Evolutionary conservation across 768 basidiomycete species (phyloP).

Genomic region (Mrakia blollopis): DNA sequence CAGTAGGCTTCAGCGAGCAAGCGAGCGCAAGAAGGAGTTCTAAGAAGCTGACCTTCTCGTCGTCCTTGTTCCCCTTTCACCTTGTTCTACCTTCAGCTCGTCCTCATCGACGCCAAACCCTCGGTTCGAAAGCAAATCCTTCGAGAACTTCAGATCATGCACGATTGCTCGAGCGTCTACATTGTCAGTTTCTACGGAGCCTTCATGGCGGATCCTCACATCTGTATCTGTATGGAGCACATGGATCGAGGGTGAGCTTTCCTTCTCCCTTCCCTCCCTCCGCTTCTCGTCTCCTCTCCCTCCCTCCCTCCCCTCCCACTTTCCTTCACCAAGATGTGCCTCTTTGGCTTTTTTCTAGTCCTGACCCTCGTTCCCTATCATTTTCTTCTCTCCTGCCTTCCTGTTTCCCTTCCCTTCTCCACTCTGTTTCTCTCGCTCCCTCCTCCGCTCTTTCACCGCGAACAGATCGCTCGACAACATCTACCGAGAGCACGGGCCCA

Average conservation of each 20-base stretch:
- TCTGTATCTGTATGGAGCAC: slow-evolving; percentile 97
- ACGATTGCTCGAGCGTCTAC: slow-evolving; percentile 85
- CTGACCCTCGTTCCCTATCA: neutral
- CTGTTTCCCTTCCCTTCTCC: slow-evolving; percentile 6
- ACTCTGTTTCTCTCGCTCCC: too few species aligned
- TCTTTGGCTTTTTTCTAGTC: neutral
- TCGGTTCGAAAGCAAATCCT: slow-evolving; percentile 95
- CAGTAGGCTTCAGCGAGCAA: neutral
- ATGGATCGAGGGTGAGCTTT: slow-evolving; percentile 44
- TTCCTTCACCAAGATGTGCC: neutral
- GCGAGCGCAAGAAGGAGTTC: too few species aligned
- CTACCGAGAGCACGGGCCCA: slow-evolving; percentile 90
- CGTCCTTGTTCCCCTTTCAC: neutral
- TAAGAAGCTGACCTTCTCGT: slow-evolving; percentile 1
- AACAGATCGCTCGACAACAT: slow-evolving; percentile 77
- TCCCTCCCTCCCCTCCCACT: neutral
- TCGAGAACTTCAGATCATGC: slow-evolving; percentile 97
- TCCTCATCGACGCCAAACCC: slow-evolving; percentile 93
- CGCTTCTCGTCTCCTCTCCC: neutral
- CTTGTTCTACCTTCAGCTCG: slow-evolving; percentile 58
- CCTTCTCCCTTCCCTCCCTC: neutral
- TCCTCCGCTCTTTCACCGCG: neutral
- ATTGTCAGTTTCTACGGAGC: slow-evolving; percentile 98
- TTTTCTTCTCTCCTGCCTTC: neutral
- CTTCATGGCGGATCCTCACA: slow-evolving; percentile 92